phyloP scores from a whole-genome alignment of 495 filamentous ascomycete genomes.

The Tuber melanosporum region DNA sequence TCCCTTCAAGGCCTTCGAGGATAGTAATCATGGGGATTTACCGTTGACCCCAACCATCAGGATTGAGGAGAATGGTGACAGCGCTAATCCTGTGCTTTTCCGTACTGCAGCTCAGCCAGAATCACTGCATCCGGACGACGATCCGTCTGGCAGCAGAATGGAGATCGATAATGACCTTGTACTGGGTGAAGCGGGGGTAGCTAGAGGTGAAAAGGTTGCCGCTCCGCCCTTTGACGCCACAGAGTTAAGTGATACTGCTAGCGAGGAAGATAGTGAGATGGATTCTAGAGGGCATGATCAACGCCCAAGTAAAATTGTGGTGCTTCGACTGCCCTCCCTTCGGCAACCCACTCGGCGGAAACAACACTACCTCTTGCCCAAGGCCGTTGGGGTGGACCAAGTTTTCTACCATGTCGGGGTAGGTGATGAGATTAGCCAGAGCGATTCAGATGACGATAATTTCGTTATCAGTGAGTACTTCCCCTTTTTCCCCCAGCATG shows the following conservation, averaged over 20 bases:
- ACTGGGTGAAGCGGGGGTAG: not conserved
- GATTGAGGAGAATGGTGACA: not conserved
- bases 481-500: conserved; percentile 4
- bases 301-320: not conserved
- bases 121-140: not conserved
- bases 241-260: not conserved
- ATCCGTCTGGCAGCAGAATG: not conserved
- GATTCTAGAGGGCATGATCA: not conserved
- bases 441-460: not conserved
- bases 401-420: conserved; percentile 18
- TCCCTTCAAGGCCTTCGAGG: not conserved
- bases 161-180: not conserved
- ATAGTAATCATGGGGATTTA: not conserved
- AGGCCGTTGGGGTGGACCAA: conserved; percentile 14
- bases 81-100: not conserved
- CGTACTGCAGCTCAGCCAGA: not conserved
- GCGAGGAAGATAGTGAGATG: not conserved
- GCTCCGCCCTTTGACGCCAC: not conserved
- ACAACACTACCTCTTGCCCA: conserved; percentile 8
- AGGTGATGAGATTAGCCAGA: conserved; percentile 11
- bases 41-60: not conserved
- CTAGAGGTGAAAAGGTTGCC: not conserved
- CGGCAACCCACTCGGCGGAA: not conserved
- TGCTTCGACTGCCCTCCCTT: not conserved
- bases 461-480: not conserved